Conservation (phyloP, 108 stramenopile genomes). For the Cyclotella sp. region DNA sequence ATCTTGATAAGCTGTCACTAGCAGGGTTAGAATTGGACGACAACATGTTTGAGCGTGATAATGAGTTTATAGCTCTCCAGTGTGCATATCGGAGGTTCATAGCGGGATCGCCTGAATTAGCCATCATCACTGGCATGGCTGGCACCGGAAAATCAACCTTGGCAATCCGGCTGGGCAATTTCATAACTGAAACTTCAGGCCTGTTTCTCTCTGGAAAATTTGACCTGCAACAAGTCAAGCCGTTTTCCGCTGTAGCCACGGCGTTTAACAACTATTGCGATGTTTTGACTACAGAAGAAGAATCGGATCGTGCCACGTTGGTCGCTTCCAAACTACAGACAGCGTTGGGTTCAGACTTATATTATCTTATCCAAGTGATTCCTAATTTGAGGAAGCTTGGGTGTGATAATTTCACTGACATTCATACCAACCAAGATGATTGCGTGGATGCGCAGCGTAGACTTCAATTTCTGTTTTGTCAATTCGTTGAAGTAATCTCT, state of each 20-base stretch:
- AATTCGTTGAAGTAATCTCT: slow-evolving; percentile 25
- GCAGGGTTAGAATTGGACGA: too few relatives aligned
- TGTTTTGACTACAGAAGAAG: not conserved
- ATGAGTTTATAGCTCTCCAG: not conserved
- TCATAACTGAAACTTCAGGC: slow-evolving; percentile 8
- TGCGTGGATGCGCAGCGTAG: slow-evolving; percentile 34
- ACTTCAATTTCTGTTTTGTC: slow-evolving; percentile 22
- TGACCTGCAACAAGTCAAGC: slow-evolving; percentile 9
- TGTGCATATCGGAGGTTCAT: too few relatives aligned
- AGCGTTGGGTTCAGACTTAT: slow-evolving; percentile 12
- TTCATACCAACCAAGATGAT: not conserved
- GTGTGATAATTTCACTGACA: not conserved
- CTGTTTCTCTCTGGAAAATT: slow-evolving; percentile 32
- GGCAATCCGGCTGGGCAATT: not conserved
- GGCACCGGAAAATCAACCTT: not conserved
- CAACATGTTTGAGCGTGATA: too few relatives aligned
- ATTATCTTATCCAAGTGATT: slow-evolving; percentile 7
- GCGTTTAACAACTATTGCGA: slow-evolving; percentile 27
- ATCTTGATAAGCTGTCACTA: too few relatives aligned
- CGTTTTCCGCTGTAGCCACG: slow-evolving; percentile 18
- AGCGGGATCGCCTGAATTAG: not conserved
- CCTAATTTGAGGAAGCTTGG: slow-evolving; percentile 21
- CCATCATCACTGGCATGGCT: not conserved
- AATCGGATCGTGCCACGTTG: not conserved
- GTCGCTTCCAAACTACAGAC: not conserved